A percentile compares a stretch with the other conserved stretches of the same genome.
Evolutionary conservation across 2,329 filamentous ascomycete genomes (phyloP).

Genomic region (Penicillium sp.): DNA sequence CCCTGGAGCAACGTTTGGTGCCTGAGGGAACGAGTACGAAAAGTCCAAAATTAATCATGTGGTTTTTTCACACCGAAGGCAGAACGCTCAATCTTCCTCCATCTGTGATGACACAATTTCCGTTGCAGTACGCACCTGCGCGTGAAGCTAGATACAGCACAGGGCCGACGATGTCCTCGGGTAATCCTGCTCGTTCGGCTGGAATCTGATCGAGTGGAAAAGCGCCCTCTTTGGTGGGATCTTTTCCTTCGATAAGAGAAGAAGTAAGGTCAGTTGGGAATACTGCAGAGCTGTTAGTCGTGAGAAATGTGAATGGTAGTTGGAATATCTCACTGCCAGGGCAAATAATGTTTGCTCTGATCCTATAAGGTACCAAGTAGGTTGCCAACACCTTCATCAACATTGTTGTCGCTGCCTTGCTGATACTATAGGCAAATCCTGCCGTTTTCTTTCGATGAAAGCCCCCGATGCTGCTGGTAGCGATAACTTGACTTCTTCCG

Average conservation of each 20-base stretch:
- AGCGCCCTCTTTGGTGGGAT: conserved; percentile 9
- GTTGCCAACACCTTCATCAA: conserved; percentile 15
- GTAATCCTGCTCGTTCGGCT: conserved; percentile 39
- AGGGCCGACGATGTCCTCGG: conserved; percentile 52
- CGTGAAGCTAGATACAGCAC: conserved; percentile 55
- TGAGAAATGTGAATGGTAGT: conserved; percentile 16
- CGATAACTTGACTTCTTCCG: conserved; percentile 27
- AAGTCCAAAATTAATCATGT: no score
- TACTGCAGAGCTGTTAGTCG: conserved; percentile 1
- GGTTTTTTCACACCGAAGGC: not conserved
- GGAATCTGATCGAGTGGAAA: conserved; percentile 4
- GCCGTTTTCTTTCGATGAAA: conserved; percentile 24
- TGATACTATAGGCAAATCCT: conserved; percentile 20
- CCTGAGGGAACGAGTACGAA: no score
- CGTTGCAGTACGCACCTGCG: conserved; percentile 57
- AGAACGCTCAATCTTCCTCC: conserved; percentile 29
- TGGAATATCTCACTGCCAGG: not conserved
- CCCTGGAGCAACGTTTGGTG: no score
- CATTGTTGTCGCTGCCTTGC: conserved; percentile 24
- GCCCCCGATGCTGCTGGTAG: conserved; percentile 21
- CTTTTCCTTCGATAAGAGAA: not conserved
- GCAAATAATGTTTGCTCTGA: conserved; percentile 24
- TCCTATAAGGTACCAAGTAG: conserved; percentile 7
- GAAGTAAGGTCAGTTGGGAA: conserved; percentile 3
- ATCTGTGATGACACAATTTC: conserved; percentile 53